Evolutionary conservation across 495 filamentous ascomycete genomes (phyloP), one percentile per base, ranked within the genome.

Genomic region (Penicillium manginii): DNA sequence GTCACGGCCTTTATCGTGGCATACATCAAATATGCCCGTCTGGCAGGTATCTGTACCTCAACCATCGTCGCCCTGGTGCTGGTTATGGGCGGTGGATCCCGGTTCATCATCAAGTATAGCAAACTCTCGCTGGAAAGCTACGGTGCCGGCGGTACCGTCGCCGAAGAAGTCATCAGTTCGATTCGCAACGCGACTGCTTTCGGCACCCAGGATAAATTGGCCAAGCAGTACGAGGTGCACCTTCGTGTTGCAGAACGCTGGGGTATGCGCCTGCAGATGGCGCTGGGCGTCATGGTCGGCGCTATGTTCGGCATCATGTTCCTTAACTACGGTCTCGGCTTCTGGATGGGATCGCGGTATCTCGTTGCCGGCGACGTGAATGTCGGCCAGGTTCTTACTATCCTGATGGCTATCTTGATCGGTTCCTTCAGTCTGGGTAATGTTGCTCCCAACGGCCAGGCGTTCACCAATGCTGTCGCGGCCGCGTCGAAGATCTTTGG

Each of bases 121-220:
- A 92, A 89, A 69, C 71, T 86, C 43, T 87, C 91, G 31, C 78
- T 97, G 49, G 79, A 88, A 45, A 84, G 90, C 4, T 93, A 93
- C 64, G 92, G 90, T 46, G 78, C 86, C 15, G 93, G 92, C 65
- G 93, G 93, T 47, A 92, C 89, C 0, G 83, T 98, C 18, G 93
- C 91, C 1, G 94, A 98, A 71, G 94, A 98, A 73, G 93, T 97
- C 55, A 86, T 98, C 68, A 93, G 90, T 66, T 96, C 92, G 8
- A 89, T 97, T 62, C 84, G 94, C 35, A 97, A 96, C 69, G 89
- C 92, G n/a, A 87, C 88, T 5, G 94, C 94, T 9, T 98, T 97
- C 65, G 89, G 88, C 57, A 97, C 92, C 0, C 92, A 98, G 73
- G 87, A 91, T 50, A 91, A 92, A 64, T 81, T 98, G 22, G 90